Percentiles rank a stretch among this genome's conserved stretches.
phyloP scores from a whole-genome alignment of 2,329 filamentous ascomycete species.

The Aureobasidium mangrovei region DNA sequence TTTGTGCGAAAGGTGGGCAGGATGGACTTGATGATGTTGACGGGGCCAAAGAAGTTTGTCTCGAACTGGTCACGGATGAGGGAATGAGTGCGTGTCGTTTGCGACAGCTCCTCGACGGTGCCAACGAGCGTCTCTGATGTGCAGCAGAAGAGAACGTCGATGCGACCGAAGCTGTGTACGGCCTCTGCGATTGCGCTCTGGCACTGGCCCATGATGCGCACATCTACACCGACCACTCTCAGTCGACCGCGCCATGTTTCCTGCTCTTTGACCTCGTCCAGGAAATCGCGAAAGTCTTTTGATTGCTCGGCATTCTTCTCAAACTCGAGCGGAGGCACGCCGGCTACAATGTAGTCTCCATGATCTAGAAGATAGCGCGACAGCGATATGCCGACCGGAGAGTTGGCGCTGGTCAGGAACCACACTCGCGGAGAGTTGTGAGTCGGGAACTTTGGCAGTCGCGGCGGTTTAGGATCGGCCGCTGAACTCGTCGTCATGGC shows the following conservation, averaged over 20 bases:
- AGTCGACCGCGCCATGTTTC: conserved; percentile 77
- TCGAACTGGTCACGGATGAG: conserved; percentile 89
- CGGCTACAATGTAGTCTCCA: conserved; percentile 83
- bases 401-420: conserved; percentile 82
- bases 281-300: conserved; percentile 69
- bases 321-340: conserved; percentile 68
- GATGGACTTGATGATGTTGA: conserved; percentile 88
- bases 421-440: conserved; percentile 71
- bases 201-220: conserved; percentile 58
- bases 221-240: conserved; percentile 50
- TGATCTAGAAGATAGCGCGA: conserved; percentile 76
- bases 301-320: conserved; percentile 60
- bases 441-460: conserved; percentile 46
- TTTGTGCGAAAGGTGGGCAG: conserved; percentile 72
- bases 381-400: conserved; percentile 74
- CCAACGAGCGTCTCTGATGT: conserved; percentile 84
- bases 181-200: conserved; percentile 82
- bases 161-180: conserved; percentile 69
- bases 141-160: conserved; percentile 87
- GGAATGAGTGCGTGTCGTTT: conserved; percentile 61
- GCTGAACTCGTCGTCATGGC: conserved; percentile 4
- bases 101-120: conserved; percentile 80
- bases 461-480: conserved; percentile 24
- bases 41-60: conserved; percentile 85
- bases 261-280: conserved; percentile 51